Base-by-base conservation (phyloP, 768 basidiomycete genomes). In the Lactarius deliciosus region DNA sequence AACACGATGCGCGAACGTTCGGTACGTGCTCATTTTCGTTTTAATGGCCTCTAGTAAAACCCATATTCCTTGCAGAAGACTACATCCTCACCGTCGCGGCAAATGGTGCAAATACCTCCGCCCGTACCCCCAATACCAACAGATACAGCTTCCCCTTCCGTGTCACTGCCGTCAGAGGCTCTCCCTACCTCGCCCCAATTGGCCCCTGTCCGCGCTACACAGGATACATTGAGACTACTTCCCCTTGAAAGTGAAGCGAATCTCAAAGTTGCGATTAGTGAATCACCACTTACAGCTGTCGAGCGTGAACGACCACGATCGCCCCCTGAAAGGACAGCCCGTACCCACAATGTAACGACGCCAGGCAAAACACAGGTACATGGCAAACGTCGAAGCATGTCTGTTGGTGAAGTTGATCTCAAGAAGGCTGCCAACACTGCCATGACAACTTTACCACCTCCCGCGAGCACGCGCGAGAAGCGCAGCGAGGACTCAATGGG, bases 1-100 rank as follows among this genome's bases (percentile, higher is more conserved):
- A 81, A 78, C 57, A 82, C 82, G 38, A 81, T 85, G 36, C 82
- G 89, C 58, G 89, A 91, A 74, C 85, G 88, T 76, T 86, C 86
- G 62, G 90, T 91, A 76, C 74, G 77, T 68, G 15, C 82, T 75
- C 69, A 59, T 54, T 43, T 43, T 68, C 28, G 9, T 65, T 32
- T 62, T 63, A 57, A 32, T 64, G 68, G 62, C 63, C 63, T 60
- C 38, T 59, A 57, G 62, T 60, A 43, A 68, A 54, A 64, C 60
- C 9, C 18, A 28, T 30, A 34, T 61, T 11, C 15, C 9, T 25
- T 43, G 32, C 43, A n/a, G 77, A 78, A 63, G 66, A 73, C 55
- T 75, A 78, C 64, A 40, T 60, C 68, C 3, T 63, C 69, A 5
- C 38, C 69, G 34, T 69, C 70, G 22, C 56, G 53, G 28, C 66